Percentiles rank a stretch among this genome's conserved stretches.
Conservation (phyloP, 257 asterid genomes). For the Lantana camara region DNA sequence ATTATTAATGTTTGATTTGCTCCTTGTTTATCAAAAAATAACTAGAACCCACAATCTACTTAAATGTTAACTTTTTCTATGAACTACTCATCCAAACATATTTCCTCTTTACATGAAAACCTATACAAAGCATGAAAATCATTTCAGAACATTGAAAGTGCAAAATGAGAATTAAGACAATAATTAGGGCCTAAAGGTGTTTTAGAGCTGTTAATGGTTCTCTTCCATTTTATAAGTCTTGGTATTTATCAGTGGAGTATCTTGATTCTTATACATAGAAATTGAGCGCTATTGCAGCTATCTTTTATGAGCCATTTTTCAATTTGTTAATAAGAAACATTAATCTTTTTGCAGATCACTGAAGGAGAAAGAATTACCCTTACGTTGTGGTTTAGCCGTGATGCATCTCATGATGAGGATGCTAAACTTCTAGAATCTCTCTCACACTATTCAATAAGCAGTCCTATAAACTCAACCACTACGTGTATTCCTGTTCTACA, state of each 20-base stretch:
- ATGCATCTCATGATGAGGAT: constrained; percentile 80
- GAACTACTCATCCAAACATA: too few relatives aligned
- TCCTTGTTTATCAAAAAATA: too few relatives aligned
- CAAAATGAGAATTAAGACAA: too few relatives aligned
- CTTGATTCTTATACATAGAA: constrained; percentile 1
- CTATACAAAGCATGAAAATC: too few relatives aligned
- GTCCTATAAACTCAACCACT: constrained; percentile 24
- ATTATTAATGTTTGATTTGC: too few relatives aligned
- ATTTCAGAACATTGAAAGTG: too few relatives aligned
- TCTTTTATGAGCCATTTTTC: constrained; percentile 6
- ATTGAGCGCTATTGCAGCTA: background rate
- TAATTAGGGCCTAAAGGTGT: too few relatives aligned
- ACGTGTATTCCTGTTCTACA: constrained; percentile 58
- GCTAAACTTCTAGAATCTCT: constrained; percentile 62
- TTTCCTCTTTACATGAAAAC: too few relatives aligned
- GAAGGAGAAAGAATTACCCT: constrained; percentile 92
- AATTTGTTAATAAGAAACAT: background rate
- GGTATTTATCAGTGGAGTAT: constrained; percentile 30
- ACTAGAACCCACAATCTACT: too few relatives aligned
- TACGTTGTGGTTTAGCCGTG: constrained; percentile 92
- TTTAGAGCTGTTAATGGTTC: too few relatives aligned
- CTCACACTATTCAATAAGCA: constrained; percentile 38
- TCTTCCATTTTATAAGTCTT: background rate
- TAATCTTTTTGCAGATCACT: constrained; percentile 46
- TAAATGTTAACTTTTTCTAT: too few relatives aligned